Evolutionary conservation across 1,139 yeast species (phyloP).

Genomic region (Suhomyces anneliseae): DNA sequence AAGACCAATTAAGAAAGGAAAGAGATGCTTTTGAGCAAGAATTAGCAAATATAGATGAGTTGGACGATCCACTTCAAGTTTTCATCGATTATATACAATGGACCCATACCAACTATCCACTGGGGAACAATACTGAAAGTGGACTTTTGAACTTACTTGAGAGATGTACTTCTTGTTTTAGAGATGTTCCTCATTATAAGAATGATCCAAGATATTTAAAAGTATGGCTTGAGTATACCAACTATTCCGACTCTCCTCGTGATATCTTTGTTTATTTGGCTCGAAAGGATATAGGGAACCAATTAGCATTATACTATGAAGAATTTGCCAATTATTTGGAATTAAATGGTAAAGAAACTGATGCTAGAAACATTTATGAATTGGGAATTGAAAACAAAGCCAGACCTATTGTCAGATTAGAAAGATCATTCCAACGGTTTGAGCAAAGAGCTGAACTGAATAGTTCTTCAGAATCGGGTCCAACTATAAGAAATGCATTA

Average conservation of each 20-base stretch:
- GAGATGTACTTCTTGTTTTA: constrained; percentile 67
- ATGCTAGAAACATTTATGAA: constrained; percentile 64
- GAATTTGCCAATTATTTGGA: constrained; percentile 74
- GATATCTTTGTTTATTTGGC: constrained; percentile 75
- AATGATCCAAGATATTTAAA: constrained; percentile 79
- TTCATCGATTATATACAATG: constrained; percentile 72
- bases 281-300: constrained; percentile 69
- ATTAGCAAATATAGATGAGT: constrained; percentile 49
- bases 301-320: constrained; percentile 73
- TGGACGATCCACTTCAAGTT: constrained; percentile 81
- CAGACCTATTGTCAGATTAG: constrained; percentile 60
- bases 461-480: constrained; percentile 1
- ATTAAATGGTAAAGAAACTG: constrained; percentile 45
- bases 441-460: constrained; percentile 25
- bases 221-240: constrained; percentile 78
- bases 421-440: constrained; percentile 51
- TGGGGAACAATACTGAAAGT: constrained; percentile 65
- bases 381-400: constrained; percentile 64
- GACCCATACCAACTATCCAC: constrained; percentile 67
- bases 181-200: constrained; percentile 65
- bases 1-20: constrained; percentile 31
- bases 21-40: constrained; percentile 45
- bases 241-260: constrained; percentile 66
- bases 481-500: constrained; percentile 19
- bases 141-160: constrained; percentile 70